Evolutionary conservation across 1,284 basidiomycete species (phyloP).

Genomic region (Cutaneotrichosporon sp.): DNA sequence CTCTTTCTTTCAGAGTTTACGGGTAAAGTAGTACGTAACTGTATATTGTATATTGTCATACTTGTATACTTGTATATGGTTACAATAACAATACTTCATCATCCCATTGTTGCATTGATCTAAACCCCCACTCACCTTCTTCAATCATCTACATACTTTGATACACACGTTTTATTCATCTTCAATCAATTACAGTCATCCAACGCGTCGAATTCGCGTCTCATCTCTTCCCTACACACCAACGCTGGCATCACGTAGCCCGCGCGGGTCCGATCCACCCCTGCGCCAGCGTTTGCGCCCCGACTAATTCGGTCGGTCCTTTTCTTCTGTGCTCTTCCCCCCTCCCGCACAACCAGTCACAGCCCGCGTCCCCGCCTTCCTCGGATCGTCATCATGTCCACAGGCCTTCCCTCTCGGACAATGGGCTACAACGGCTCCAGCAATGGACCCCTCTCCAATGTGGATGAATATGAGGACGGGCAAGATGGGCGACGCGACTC

Average conservation of each 20-base stretch:
- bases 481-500: background rate
- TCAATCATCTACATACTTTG: too few species aligned
- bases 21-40: too few species aligned
- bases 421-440: background rate
- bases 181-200: background rate
- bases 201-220: background rate
- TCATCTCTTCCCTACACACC: background rate
- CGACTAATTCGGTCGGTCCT: background rate
- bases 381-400: background rate
- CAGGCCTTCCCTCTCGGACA: background rate
- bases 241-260: background rate
- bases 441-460: conserved; percentile 3
- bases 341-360: background rate
- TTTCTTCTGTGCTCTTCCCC: background rate
- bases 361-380: background rate
- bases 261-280: background rate
- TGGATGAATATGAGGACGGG: conserved; percentile 8
- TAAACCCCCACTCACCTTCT: too few species aligned
- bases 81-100: too few species aligned
- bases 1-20: too few species aligned
- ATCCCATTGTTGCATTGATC: too few species aligned
- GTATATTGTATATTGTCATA: too few species aligned
- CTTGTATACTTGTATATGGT: too few species aligned
- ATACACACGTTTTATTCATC: background rate
- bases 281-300: background rate